Base-by-base conservation (phyloP, 306 rosid species). In the Prunus mira region DNA sequence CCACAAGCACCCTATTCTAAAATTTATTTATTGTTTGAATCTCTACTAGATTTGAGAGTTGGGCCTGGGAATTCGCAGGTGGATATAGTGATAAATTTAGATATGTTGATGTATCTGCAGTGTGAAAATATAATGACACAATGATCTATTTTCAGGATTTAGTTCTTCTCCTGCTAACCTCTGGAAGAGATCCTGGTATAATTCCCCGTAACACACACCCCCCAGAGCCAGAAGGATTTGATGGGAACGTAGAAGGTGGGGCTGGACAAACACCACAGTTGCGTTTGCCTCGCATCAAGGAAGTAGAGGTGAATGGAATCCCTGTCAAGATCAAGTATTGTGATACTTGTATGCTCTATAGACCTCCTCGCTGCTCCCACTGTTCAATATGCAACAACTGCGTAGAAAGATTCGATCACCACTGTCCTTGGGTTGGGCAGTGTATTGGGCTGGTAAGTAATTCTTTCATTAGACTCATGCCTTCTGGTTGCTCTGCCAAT, bases 341-440 rank as follows among this genome's bases (percentile, higher is more conserved):
- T 72, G 99, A 95, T 73, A 95, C 99, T 68, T 95, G 99, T 86
- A 95, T 92, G 99, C 99, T 95, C 64, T 95, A 95, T 80, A 88
- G 99, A 67, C 97, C 99, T 84, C 97, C 97, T 68, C 97, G 99
- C 79, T 95, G 99, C 84, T 95, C 99, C 3, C 99, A 95, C 84
- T 95, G 99, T 79, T 95, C 99, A 28, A 95, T 95, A 69, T 95
- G 99, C 90, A 95, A 95, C 63, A 95, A 95, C 84, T 95, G 98
- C 67, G 98, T 95, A 12, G 96, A 92, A 78, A 87, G 97, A 63
- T 95, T 95, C 67, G 99, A 95, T 82, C 99, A 95, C 69, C 99
- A 95, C 82, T 95, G 99, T 79, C 99, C 99, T 32, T 95, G 99
- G 99, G 97, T 95, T 70, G 99, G 99, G 27, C 99, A 95, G 84